A percentile compares a stretch with the other conserved stretches of the same genome.
Conservation (phyloP, 2,329 filamentous ascomycete genomes). For the Arthroderma uncinatum region DNA sequence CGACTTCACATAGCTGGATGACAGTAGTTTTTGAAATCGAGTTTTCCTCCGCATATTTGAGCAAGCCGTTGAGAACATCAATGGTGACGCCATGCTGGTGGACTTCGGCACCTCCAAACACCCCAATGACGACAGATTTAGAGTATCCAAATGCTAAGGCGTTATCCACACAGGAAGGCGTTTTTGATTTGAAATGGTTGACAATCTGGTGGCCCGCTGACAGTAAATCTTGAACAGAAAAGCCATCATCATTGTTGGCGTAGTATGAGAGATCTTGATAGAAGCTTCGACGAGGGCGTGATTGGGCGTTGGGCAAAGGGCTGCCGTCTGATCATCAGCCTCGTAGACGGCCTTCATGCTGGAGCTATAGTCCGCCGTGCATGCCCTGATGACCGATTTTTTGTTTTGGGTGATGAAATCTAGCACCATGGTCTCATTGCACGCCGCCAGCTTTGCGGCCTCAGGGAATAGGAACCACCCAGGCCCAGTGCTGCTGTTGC, state of each 20-base stretch:
- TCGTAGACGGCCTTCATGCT: neutral
- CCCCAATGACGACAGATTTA: neutral
- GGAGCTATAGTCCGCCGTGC: neutral
- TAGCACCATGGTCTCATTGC: neutral
- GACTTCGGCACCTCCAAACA: neutral
- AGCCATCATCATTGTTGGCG: neutral
- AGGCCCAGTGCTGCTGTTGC: neutral
- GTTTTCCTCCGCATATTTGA: neutral
- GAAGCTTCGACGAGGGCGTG: neutral
- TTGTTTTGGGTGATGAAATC: neutral
- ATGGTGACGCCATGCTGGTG: neutral
- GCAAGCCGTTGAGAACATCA: neutral
- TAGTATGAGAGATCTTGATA: neutral
- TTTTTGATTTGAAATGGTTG: neutral
- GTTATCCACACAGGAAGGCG: neutral
- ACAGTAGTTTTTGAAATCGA: neutral
- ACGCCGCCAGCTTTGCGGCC: neutral
- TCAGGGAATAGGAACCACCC: neutral
- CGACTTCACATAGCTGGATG: slow-evolving; percentile 4
- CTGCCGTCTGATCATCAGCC: neutral
- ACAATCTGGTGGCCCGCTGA: neutral
- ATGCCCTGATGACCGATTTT: neutral
- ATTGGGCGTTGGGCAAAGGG: neutral
- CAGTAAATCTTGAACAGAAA: neutral
- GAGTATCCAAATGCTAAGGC: neutral